Conservation (phyloP, 2,329 filamentous ascomycete species). For the Neofusicoccum ribis region DNA sequence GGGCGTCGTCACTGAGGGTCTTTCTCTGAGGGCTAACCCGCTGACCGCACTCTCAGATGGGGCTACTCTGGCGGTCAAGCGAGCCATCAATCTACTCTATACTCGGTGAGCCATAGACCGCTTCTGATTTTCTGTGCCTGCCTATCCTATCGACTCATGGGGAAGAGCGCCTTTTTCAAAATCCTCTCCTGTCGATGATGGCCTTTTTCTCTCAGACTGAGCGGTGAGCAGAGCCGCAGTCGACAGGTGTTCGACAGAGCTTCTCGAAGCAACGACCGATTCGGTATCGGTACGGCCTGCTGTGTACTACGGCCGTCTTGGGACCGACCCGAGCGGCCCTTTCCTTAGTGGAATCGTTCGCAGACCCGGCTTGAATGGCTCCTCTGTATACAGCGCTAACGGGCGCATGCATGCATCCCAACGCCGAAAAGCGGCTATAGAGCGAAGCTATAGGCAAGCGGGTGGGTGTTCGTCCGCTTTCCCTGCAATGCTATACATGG, state of each 20-base stretch:
- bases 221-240: constrained; percentile 1
- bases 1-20: constrained; percentile 2
- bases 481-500: no score
- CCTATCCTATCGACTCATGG: background rate
- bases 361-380: background rate
- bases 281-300: background rate
- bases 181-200: constrained; percentile 8
- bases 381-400: no score
- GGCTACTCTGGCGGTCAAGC: constrained; percentile 13
- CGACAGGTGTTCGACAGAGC: background rate
- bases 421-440: background rate
- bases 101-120: constrained; percentile 3
- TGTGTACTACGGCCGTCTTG: background rate
- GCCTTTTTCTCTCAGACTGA: background rate
- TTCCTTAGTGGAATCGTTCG: background rate
- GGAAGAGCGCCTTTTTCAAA: background rate
- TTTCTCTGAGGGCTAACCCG: background rate
- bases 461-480: no score
- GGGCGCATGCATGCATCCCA: no score
- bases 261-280: background rate
- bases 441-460: background rate
- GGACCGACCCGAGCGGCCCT: background rate
- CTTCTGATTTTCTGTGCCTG: background rate
- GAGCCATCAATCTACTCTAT: background rate
- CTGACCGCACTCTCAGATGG: constrained; percentile 7